Percentiles rank a stretch among this genome's conserved stretches.
Evolutionary conservation across 176 grass and related monocot species (phyloP).

Genomic region (Rhynchospora tenuis): DNA sequence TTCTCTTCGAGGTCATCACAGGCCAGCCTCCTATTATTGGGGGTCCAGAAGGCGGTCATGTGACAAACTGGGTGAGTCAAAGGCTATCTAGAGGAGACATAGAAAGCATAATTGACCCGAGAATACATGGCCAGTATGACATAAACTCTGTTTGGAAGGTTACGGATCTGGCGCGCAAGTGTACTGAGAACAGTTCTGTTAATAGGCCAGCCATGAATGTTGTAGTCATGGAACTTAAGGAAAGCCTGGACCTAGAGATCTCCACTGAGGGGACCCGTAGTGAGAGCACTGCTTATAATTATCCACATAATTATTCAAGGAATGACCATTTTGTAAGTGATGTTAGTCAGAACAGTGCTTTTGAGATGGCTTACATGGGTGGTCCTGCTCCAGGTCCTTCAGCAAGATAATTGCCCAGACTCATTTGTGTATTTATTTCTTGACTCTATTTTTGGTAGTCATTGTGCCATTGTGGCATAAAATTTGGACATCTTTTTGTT

Average conservation of each 20-base stretch:
- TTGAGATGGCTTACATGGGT: not conserved
- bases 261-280: not conserved
- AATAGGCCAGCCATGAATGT: constrained; percentile 34
- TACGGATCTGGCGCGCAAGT: constrained; percentile 20
- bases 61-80: constrained; percentile 31
- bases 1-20: constrained; percentile 41
- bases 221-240: constrained; percentile 36
- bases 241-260: constrained; percentile 38
- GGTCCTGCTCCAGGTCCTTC: not conserved
- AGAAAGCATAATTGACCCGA: constrained; percentile 32
- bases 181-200: constrained; percentile 1
- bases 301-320: not conserved
- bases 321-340: not conserved
- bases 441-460: not conserved
- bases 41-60: not conserved
- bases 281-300: not conserved
- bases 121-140: constrained; percentile 36
- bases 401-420: not conserved
- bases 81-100: constrained; percentile 45
- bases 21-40: constrained; percentile 23
- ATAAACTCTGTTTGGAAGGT: constrained; percentile 58
- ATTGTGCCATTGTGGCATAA: not conserved
- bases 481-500: not conserved
- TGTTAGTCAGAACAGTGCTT: constrained; percentile 12
- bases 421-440: not conserved